phyloP scores from a whole-genome alignment of 495 filamentous ascomycete genomes.

The Aspergillus sclerotiicarbonarius region DNA sequence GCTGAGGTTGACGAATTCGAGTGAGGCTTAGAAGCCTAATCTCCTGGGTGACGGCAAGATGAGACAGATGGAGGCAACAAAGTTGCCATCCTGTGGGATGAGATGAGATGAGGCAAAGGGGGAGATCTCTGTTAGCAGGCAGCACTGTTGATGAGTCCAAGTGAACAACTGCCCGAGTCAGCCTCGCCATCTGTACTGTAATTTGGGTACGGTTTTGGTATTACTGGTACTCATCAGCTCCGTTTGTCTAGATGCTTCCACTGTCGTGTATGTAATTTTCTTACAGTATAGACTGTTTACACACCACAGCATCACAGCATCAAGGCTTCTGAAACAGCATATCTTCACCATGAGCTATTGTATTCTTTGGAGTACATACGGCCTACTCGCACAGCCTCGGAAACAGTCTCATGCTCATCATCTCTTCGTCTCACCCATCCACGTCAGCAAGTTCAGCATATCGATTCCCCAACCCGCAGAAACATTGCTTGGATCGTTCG shows the following conservation, averaged over 20 bases:
- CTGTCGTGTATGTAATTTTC: background rate
- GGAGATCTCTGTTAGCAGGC: background rate
- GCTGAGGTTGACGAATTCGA: background rate
- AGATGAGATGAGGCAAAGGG: background rate
- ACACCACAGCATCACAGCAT: background rate
- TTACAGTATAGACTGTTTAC: background rate
- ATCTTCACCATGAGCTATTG: background rate
- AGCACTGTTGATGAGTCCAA: background rate
- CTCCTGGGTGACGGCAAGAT: background rate
- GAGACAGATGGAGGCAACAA: background rate
- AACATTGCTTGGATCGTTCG: slow-evolving; percentile 21
- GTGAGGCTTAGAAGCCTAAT: background rate
- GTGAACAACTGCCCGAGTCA: background rate
- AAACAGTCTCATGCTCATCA: slow-evolving; percentile 22
- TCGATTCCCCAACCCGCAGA: slow-evolving; percentile 31
- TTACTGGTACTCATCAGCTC: background rate
- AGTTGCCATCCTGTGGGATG: background rate
- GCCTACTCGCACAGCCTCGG: slow-evolving; percentile 56
- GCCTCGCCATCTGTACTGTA: background rate
- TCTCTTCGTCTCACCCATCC: slow-evolving; percentile 2
- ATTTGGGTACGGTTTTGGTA: background rate
- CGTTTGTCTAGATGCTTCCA: no score
- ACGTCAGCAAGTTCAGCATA: slow-evolving; percentile 21
- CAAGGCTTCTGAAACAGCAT: background rate
- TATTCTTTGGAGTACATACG: background rate